These are phyloP conservation scores for Aspergillus nidulans DNA, from an alignment of 495 filamentous ascomycete species.

Conservation along the genomic window DNA sequence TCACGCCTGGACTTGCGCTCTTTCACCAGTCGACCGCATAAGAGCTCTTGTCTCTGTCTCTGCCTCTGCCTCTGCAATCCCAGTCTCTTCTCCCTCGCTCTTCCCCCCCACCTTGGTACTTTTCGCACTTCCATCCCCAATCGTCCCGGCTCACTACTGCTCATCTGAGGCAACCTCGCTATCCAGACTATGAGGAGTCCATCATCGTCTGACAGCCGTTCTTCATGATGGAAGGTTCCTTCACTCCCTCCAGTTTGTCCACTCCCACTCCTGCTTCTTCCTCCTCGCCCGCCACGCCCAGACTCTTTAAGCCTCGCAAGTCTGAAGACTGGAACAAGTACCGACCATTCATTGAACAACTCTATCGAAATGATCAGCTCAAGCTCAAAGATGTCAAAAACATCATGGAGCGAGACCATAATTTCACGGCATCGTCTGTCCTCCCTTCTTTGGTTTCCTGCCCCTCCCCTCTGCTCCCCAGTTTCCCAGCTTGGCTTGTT, in stretches of 20 bases:
- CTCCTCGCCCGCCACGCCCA: constrained; percentile 14
- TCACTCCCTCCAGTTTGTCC: constrained; percentile 18
- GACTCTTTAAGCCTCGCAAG: constrained; percentile 32
- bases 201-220: background rate
- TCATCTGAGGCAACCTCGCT: background rate
- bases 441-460: constrained; percentile 10
- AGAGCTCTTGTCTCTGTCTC: constrained; percentile 1
- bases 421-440: constrained; percentile 37
- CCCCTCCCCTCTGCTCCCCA: background rate
- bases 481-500: background rate
- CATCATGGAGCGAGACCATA: constrained; percentile 41
- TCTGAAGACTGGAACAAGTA: constrained; percentile 43
- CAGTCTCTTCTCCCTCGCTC: background rate
- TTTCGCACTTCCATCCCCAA: background rate
- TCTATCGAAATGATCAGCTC: constrained; percentile 40
- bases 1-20: constrained; percentile 8
- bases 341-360: constrained; percentile 36
- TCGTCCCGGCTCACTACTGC: background rate
- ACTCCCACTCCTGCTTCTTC: constrained; percentile 21
- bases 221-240: constrained; percentile 26
- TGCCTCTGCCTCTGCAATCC: constrained; percentile 1
- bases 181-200: constrained; percentile 19
- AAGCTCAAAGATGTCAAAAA: constrained; percentile 41
- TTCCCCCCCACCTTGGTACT: background rate
- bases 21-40: background rate